Evolutionary conservation across 805 yeast genomes (phyloP).

Genomic region (Metschnikowia noctiluminum): DNA sequence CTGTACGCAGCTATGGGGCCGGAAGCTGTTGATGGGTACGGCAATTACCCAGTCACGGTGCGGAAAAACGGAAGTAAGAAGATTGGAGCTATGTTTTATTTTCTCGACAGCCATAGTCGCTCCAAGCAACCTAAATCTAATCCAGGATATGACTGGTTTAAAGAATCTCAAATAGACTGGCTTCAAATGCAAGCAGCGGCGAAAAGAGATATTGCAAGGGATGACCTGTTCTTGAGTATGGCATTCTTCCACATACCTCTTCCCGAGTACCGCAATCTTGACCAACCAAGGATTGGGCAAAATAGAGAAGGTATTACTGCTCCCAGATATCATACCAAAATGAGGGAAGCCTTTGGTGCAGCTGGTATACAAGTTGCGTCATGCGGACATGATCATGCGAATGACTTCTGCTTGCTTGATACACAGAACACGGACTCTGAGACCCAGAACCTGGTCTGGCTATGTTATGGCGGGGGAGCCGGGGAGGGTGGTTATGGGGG

Average conservation of each 20-base stretch:
- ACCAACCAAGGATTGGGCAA: conserved; percentile 54
- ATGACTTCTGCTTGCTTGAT: conserved; percentile 80
- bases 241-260: conserved; percentile 94
- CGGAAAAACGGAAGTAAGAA: conserved; percentile 32
- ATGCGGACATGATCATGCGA: conserved; percentile 95
- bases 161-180: conserved; percentile 62
- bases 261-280: conserved; percentile 67
- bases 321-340: conserved; percentile 67
- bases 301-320: conserved; percentile 75
- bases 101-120: conserved; percentile 82
- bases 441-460: conserved; percentile 53
- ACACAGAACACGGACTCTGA: conserved; percentile 24
- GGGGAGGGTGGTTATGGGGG: conserved; percentile 98
- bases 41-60: conserved; percentile 64
- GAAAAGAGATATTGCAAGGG: conserved; percentile 22
- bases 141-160: conserved; percentile 87
- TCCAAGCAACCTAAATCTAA: conserved; percentile 60
- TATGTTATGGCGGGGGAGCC: conserved; percentile 90
- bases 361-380: conserved; percentile 70
- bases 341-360: conserved; percentile 53
- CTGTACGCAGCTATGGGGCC: conserved; percentile 65
- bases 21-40: conserved; percentile 68
- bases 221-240: conserved; percentile 56
- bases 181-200: conserved; percentile 31
- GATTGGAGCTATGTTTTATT: conserved; percentile 59